Conservation (phyloP, 331 rosid species). For the Acacia pycnantha region DNA sequence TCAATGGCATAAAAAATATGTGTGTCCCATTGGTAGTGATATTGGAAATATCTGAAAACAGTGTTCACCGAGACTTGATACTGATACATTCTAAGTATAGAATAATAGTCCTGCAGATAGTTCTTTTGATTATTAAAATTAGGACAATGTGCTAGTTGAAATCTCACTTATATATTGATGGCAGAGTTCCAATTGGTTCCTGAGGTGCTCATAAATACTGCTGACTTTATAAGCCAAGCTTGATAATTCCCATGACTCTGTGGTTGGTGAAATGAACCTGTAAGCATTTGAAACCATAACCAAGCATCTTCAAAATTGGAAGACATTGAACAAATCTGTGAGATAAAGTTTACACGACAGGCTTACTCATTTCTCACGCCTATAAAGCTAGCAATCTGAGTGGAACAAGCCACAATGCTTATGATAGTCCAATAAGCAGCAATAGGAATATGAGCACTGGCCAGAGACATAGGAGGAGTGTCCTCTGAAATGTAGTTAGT, state of each 20-base stretch:
- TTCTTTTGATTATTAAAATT: neutral
- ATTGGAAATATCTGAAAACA: neutral
- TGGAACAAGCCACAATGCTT: slow-evolving; percentile 47
- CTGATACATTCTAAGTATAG: neutral
- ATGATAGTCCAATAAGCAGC: slow-evolving; percentile 57
- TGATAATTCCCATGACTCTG: slow-evolving; percentile 55
- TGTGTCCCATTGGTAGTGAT: neutral
- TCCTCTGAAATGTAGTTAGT: slow-evolving; percentile 49
- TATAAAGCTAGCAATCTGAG: slow-evolving; percentile 39
- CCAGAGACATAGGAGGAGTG: slow-evolving; percentile 43
- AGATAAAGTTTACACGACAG: neutral
- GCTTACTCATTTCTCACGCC: slow-evolving; percentile 53
- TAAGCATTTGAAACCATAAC: neutral
- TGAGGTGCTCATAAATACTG: slow-evolving; percentile 50
- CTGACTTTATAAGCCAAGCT: slow-evolving; percentile 53
- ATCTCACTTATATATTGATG: slow-evolving; percentile 46
- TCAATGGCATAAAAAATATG: neutral
- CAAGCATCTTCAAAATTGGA: neutral
- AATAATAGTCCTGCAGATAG: neutral
- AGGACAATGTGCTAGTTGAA: neutral
- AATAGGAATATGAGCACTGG: slow-evolving; percentile 47
- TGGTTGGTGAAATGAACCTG: slow-evolving; percentile 22
- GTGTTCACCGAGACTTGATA: neutral
- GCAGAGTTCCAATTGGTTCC: slow-evolving; percentile 35
- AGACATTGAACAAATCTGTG: neutral